Evolutionary conservation across 1,284 basidiomycete species (phyloP).

Genomic region (Ceratobasidium sp.): DNA sequence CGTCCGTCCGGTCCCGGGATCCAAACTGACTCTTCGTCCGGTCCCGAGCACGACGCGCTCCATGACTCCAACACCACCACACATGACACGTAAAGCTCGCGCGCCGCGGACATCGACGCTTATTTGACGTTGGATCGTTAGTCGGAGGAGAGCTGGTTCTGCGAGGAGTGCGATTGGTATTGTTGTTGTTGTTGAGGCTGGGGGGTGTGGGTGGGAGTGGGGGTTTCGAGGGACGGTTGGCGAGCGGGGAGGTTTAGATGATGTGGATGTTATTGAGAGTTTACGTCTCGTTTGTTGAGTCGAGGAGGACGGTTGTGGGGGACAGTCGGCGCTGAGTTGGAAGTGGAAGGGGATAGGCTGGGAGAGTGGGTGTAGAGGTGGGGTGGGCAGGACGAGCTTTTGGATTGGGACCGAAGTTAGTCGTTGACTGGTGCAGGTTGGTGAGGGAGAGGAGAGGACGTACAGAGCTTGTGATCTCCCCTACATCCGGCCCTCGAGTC

Average conservation of each 20-base stretch:
- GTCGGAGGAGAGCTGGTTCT: constrained; percentile 41
- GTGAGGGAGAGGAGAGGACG: not conserved
- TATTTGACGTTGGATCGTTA: constrained; percentile 49
- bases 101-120: constrained; percentile 48
- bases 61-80: constrained; percentile 33
- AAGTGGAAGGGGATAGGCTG: constrained; percentile 49
- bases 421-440: not conserved
- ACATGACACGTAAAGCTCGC: constrained; percentile 28
- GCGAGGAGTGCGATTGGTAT: constrained; percentile 43
- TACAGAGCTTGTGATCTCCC: constrained; percentile 46
- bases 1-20: not conserved
- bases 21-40: not conserved
- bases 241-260: constrained; percentile 28
- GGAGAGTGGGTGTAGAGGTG: constrained; percentile 47
- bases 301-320: constrained; percentile 10
- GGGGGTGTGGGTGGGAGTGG: not conserved
- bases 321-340: constrained; percentile 46
- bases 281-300: constrained; percentile 1
- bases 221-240: constrained; percentile 8
- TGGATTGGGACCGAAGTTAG: not conserved
- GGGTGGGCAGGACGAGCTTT: constrained; percentile 49
- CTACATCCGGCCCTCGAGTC: constrained; percentile 41
- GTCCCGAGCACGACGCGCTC: constrained; percentile 35
- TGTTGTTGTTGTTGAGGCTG: constrained; percentile 21
- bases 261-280: constrained; percentile 28